phyloP scores from a whole-genome alignment of 2,329 filamentous ascomycete species.

The Penicillium sp. region DNA sequence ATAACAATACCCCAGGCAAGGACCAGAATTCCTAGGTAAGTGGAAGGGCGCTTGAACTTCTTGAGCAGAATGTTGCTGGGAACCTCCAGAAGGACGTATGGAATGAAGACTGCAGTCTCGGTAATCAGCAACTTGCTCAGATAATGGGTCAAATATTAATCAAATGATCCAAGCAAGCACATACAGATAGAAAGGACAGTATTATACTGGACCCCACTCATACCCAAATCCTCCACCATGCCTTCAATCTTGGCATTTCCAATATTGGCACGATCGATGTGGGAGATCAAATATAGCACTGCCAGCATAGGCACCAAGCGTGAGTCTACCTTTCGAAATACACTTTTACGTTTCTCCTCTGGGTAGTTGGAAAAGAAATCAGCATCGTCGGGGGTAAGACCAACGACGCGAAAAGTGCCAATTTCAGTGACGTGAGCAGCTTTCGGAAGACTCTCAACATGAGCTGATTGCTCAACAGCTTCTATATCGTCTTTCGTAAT shows the following conservation, averaged over 20 bases:
- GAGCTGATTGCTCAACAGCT: constrained; percentile 7
- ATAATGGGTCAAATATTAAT: neutral
- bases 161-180: neutral
- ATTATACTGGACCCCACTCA: constrained; percentile 24
- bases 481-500: constrained; percentile 16
- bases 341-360: constrained; percentile 8
- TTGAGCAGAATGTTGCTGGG: constrained; percentile 25
- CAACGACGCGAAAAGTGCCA: constrained; percentile 13
- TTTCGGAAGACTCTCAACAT: constrained; percentile 12
- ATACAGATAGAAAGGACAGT: constrained; percentile 13
- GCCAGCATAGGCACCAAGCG: constrained; percentile 23
- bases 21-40: constrained; percentile 19
- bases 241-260: constrained; percentile 25
- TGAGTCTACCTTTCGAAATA: constrained; percentile 17
- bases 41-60: constrained; percentile 19
- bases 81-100: constrained; percentile 20
- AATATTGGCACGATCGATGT: constrained; percentile 24
- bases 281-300: constrained; percentile 18
- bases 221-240: constrained; percentile 13
- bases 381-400: constrained; percentile 15
- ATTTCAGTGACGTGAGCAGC: constrained; percentile 5
- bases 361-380: constrained; percentile 14
- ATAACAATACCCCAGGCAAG: constrained; percentile 21
- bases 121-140: neutral
- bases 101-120: constrained; percentile 11